phyloP scores from a whole-genome alignment of 306 rosid genomes.

The Delonix regia region DNA sequence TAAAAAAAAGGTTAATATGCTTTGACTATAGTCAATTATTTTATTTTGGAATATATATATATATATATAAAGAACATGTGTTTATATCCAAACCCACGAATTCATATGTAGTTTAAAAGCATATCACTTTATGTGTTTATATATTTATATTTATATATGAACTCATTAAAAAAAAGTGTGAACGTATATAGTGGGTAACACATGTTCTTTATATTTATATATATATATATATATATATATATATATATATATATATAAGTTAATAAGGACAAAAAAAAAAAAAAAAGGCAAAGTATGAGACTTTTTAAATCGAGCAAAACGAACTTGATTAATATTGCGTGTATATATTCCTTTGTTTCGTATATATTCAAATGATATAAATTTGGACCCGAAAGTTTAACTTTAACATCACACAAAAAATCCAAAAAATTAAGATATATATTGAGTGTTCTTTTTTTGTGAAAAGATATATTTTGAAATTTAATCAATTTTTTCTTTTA shows the following conservation, averaged over 20 bases:
- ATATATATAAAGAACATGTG: background rate
- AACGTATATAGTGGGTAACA: no score
- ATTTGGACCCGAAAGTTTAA: background rate
- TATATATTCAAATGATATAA: background rate
- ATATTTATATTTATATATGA: background rate
- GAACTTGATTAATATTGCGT: background rate
- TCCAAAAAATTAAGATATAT: background rate
- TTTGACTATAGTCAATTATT: no score
- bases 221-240: no score
- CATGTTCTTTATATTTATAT: no score
- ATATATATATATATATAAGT: background rate
- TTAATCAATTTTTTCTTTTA: no score
- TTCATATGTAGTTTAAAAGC: background rate
- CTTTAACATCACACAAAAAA: background rate
- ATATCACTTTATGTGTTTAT: background rate
- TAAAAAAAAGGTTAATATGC: background rate
- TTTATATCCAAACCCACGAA: background rate
- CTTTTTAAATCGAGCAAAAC: background rate
- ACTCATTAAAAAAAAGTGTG: no score
- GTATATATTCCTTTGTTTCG: background rate
- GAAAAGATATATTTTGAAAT: no score
- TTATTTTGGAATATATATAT: no score
- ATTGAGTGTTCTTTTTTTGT: no score
- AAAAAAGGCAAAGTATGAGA: background rate
- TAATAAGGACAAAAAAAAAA: conserved; percentile 6